A percentile compares a stretch with the other conserved stretches of the same genome.
phyloP scores from a whole-genome alignment of 345 rosid genomes.

The Euclidium syriacum region DNA sequence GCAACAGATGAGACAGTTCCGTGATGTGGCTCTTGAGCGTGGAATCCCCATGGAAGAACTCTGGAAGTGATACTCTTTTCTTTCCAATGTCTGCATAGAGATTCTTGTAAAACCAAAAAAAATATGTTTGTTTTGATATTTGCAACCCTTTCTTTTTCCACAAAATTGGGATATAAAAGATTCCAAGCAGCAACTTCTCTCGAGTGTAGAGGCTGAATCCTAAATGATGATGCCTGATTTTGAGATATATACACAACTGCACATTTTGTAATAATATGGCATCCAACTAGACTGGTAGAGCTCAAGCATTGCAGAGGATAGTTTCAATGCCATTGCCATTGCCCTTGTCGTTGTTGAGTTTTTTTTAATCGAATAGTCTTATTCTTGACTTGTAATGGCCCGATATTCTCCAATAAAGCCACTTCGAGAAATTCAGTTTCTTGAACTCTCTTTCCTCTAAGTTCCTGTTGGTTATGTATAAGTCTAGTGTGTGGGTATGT shows the following conservation, averaged over 20 bases:
- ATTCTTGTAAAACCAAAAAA: constrained; percentile 24
- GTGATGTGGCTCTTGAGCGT: constrained; percentile 78
- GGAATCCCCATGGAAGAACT: constrained; percentile 93
- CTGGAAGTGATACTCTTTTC: constrained; percentile 50
- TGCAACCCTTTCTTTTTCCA: background rate
- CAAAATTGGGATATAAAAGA: background rate
- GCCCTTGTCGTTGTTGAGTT: too few species aligned
- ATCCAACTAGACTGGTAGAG: background rate
- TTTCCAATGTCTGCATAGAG: background rate
- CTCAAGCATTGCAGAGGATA: background rate
- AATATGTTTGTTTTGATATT: constrained; percentile 16
- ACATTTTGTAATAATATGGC: background rate
- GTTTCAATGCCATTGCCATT: too few species aligned
- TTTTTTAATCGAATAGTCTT: too few species aligned
- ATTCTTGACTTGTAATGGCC: too few species aligned
- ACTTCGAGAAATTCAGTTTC: too few species aligned
- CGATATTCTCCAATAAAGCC: too few species aligned
- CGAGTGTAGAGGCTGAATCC: too few species aligned
- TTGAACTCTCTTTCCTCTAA: too few species aligned
- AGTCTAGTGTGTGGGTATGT: too few species aligned
- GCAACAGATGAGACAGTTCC: constrained; percentile 71
- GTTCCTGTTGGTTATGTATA: too few species aligned
- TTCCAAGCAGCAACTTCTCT: too few species aligned
- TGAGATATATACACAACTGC: background rate
- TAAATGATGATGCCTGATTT: background rate